Evolutionary conservation across 768 basidiomycete species (phyloP).

Genomic region (Boletus pseudopeckii): DNA sequence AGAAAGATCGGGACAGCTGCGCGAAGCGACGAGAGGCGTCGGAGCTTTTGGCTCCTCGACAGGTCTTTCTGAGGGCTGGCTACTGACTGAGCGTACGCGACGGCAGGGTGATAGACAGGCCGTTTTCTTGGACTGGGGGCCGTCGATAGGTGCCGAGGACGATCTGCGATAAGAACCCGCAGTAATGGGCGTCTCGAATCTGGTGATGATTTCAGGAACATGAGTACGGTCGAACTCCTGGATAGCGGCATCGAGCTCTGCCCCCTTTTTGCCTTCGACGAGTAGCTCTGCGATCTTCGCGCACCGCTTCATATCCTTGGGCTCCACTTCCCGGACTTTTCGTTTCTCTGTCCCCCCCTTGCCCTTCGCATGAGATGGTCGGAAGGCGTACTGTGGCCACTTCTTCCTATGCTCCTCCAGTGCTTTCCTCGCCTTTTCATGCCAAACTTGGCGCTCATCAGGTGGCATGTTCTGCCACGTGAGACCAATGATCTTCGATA

Average conservation of each 20-base stretch:
- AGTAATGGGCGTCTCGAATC: slow-evolving; percentile 72
- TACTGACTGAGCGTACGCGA: slow-evolving; percentile 24
- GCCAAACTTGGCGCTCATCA: slow-evolving; percentile 76
- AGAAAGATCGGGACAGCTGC: slow-evolving; percentile 31
- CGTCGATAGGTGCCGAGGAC: slow-evolving; percentile 55
- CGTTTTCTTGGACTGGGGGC: slow-evolving; percentile 34
- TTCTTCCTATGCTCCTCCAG: slow-evolving; percentile 68
- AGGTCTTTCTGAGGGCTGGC: slow-evolving; percentile 16
- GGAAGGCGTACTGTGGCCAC: slow-evolving; percentile 74
- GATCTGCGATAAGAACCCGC: slow-evolving; percentile 68
- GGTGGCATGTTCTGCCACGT: slow-evolving; percentile 79
- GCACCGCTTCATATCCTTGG: slow-evolving; percentile 56
- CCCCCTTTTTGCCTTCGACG: slow-evolving; percentile 63
- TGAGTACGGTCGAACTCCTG: slow-evolving; percentile 54
- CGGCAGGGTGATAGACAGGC: slow-evolving; percentile 21
- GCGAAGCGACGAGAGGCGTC: slow-evolving; percentile 10
- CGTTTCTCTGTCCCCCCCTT: slow-evolving; percentile 33
- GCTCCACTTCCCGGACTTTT: slow-evolving; percentile 37
- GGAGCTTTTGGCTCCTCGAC: slow-evolving; percentile 1
- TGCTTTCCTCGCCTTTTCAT: slow-evolving; percentile 67
- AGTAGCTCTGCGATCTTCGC: slow-evolving; percentile 67
- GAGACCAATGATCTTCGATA: slow-evolving; percentile 81
- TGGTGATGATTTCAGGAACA: slow-evolving; percentile 60
- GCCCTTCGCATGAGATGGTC: slow-evolving; percentile 48
- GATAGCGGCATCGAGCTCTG: slow-evolving; percentile 58